Percentiles rank a stretch among this genome's conserved stretches.
phyloP scores from a whole-genome alignment of 768 basidiomycete genomes.

The Exidia glandulosa region DNA sequence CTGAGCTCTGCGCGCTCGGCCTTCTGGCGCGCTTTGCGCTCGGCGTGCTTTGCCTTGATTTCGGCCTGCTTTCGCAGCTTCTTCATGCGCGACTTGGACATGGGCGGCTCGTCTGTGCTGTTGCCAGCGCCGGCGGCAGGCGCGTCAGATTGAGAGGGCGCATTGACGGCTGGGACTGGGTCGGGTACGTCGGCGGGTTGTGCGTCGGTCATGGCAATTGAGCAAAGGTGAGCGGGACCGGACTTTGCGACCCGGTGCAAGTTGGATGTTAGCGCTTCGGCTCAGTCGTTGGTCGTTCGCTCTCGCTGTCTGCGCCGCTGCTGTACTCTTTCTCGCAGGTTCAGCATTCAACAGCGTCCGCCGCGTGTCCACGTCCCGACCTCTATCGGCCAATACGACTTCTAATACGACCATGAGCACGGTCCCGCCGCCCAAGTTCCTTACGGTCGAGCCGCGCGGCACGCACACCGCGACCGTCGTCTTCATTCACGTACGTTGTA shows the following conservation, averaged over 20 bases:
- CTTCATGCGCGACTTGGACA: neutral
- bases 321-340: neutral
- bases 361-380: neutral
- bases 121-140: neutral
- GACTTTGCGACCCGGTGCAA: neutral
- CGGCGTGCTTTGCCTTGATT: conserved; percentile 38
- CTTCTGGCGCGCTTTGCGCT: conserved; percentile 63
- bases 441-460: conserved; percentile 41
- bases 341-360: neutral
- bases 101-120: neutral
- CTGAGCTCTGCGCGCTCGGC: conserved; percentile 54
- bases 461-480: conserved; percentile 82
- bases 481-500: conserved; percentile 66
- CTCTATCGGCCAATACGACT: neutral
- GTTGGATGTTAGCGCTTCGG: neutral
- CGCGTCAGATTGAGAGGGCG: neutral
- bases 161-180: neutral
- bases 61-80: neutral
- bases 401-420: neutral
- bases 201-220: neutral
- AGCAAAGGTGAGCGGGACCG: neutral
- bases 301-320: neutral
- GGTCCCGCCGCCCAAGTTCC: conserved; percentile 28
- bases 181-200: neutral
- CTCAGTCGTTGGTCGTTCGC: neutral